phyloP scores from a whole-genome alignment of 495 filamentous ascomycete genomes.

The Xanthoparmelia taractica region DNA sequence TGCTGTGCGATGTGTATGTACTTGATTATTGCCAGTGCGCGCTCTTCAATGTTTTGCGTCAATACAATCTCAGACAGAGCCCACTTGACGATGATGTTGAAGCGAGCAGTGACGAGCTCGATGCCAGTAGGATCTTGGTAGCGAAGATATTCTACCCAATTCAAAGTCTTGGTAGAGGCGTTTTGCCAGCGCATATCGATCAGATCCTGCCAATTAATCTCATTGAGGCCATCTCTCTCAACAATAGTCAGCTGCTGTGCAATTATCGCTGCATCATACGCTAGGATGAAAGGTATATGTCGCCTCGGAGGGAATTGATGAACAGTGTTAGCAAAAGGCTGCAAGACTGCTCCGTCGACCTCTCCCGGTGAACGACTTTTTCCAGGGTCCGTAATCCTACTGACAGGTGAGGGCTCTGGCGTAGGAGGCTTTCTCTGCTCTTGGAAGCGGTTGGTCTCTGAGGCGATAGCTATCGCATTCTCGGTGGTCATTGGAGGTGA shows the following conservation, averaged over 20 bases:
- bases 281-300: slow-evolving; percentile 87
- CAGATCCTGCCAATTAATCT: slow-evolving; percentile 96
- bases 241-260: slow-evolving; percentile 94
- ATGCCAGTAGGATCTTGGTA: slow-evolving; percentile 78
- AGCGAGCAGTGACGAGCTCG: slow-evolving; percentile 91
- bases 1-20: slow-evolving; percentile 87
- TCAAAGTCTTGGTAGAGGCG: slow-evolving; percentile 51
- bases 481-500: slow-evolving; percentile 72
- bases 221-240: slow-evolving; percentile 91
- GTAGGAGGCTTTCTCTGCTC: slow-evolving; percentile 43
- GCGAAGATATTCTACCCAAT: slow-evolving; percentile 90
- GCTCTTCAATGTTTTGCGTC: slow-evolving; percentile 72
- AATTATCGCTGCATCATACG: slow-evolving; percentile 80
- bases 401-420: slow-evolving; percentile 44
- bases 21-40: slow-evolving; percentile 77
- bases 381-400: slow-evolving; percentile 13
- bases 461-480: slow-evolving; percentile 46
- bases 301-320: slow-evolving; percentile 24
- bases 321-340: slow-evolving; percentile 24
- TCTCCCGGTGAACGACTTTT: slow-evolving; percentile 19
- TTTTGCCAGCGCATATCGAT: slow-evolving; percentile 90
- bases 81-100: slow-evolving; percentile 98
- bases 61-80: slow-evolving; percentile 84
- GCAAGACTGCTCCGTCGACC: slow-evolving; percentile 19
- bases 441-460: slow-evolving; percentile 36